phyloP scores from a whole-genome alignment of 768 basidiomycete genomes.

The Pleurotus salmoneostramineus region DNA sequence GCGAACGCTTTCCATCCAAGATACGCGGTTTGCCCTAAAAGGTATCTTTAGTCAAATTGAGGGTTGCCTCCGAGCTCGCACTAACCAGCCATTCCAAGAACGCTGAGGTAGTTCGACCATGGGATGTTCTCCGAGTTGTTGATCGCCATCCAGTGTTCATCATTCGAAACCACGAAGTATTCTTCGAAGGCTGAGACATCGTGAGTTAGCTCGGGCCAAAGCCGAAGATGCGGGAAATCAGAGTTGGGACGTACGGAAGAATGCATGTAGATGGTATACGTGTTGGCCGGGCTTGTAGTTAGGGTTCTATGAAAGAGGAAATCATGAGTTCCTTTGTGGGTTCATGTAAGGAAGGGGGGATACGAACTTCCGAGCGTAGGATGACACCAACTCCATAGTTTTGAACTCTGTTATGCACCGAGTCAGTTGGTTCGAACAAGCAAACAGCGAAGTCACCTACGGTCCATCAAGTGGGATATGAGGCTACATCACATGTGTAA shows the following conservation, averaged over 20 bases:
- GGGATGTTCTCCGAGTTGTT: conserved; percentile 33
- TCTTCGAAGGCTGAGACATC: conserved; percentile 14
- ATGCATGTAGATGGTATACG: conserved; percentile 17
- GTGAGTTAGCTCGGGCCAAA: background rate
- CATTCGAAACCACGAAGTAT: conserved; percentile 21
- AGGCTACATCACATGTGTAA: background rate
- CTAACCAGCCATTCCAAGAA: conserved; percentile 25
- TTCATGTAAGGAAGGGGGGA: background rate
- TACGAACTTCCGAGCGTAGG: conserved; percentile 10
- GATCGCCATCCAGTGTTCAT: conserved; percentile 13
- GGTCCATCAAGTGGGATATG: too few relatives aligned
- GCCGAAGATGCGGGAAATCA: too few relatives aligned
- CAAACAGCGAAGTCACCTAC: too few relatives aligned
- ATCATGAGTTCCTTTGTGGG: background rate
- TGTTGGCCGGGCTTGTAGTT: conserved; percentile 19
- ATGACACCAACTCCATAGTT: conserved; percentile 14
- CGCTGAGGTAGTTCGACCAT: conserved; percentile 35
- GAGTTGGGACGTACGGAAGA: too few relatives aligned
- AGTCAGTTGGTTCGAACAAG: too few relatives aligned
- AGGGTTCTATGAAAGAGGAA: background rate
- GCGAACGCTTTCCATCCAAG: conserved; percentile 37
- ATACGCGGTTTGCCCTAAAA: conserved; percentile 32
- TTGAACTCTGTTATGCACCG: conserved; percentile 4
- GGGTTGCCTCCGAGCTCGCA: background rate
- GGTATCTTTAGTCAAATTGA: background rate